These are phyloP conservation scores for Whalleya microplaca DNA, from an alignment of 2,329 filamentous ascomycete species.

Conservation along the genomic window DNA sequence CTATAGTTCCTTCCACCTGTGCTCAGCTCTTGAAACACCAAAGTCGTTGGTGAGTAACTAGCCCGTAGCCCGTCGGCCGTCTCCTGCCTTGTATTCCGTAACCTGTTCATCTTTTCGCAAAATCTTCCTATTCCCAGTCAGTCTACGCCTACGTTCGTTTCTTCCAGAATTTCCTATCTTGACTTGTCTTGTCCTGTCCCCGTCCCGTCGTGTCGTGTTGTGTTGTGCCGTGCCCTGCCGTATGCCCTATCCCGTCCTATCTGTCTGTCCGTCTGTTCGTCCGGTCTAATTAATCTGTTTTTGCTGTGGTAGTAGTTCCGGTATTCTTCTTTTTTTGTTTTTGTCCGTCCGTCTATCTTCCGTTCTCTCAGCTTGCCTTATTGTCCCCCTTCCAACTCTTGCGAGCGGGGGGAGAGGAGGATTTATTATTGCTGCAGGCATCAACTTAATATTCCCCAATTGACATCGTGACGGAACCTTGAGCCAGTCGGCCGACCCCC, in stretches of 20 bases:
- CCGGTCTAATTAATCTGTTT: not conserved
- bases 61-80: slow-evolving; percentile 10
- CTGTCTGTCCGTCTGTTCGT: too few species aligned
- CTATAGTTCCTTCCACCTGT: not conserved
- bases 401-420: not conserved
- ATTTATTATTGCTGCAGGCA: not conserved
- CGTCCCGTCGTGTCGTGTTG: too few species aligned
- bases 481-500: not conserved
- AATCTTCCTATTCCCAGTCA: not conserved
- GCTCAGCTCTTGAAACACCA: slow-evolving; percentile 28
- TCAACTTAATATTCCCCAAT: not conserved
- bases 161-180: not conserved
- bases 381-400: not conserved
- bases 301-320: not conserved
- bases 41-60: slow-evolving; percentile 14
- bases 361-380: too few species aligned
- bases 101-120: not conserved
- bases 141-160: not conserved
- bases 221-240: too few species aligned
- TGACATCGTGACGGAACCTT: not conserved
- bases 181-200: too few species aligned
- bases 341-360: not conserved
- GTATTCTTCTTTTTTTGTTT: not conserved
- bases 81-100: slow-evolving; percentile 9
- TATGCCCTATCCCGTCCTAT: too few species aligned